Evolutionary conservation across 164 flowering plant genomes (phyloP).

Genomic region (Platanus orientalis): DNA sequence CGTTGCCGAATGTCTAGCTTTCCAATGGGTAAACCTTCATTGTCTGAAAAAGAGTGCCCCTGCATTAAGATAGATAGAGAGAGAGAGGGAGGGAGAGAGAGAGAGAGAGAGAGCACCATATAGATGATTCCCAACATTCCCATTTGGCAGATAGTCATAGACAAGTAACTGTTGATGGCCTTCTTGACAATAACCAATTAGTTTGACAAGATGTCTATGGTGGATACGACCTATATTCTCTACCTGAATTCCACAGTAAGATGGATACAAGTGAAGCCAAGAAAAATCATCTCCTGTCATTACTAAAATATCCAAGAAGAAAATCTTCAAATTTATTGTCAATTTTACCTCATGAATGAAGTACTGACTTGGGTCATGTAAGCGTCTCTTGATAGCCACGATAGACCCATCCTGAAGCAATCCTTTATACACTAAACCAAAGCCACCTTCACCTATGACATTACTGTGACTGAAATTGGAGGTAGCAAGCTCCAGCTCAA

Average conservation of each 20-base stretch:
- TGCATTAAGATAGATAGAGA: background rate
- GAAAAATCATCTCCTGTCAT: background rate
- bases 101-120: slow-evolving; percentile 38
- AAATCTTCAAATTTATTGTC: background rate
- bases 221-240: slow-evolving; percentile 27
- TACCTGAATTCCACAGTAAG: slow-evolving; percentile 22
- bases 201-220: slow-evolving; percentile 39
- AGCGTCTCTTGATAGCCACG: slow-evolving; percentile 44
- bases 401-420: slow-evolving; percentile 49
- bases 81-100: slow-evolving; percentile 12
- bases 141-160: slow-evolving; percentile 38
- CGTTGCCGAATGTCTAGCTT: slow-evolving; percentile 36
- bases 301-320: background rate
- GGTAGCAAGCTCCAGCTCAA: slow-evolving; percentile 44
- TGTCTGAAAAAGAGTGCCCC: slow-evolving; percentile 21
- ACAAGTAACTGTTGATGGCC: slow-evolving; percentile 34
- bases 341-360: slow-evolving; percentile 36
- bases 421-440: slow-evolving; percentile 46
- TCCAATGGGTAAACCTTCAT: slow-evolving; percentile 40
- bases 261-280: background rate
- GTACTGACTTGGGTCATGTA: slow-evolving; percentile 19
- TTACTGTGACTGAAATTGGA: slow-evolving; percentile 34
- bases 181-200: slow-evolving; percentile 43
- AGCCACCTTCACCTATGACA: slow-evolving; percentile 44
- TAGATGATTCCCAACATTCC: slow-evolving; percentile 39